Conservation (phyloP, 768 basidiomycete genomes). For the Leccinum subgranulosum region DNA sequence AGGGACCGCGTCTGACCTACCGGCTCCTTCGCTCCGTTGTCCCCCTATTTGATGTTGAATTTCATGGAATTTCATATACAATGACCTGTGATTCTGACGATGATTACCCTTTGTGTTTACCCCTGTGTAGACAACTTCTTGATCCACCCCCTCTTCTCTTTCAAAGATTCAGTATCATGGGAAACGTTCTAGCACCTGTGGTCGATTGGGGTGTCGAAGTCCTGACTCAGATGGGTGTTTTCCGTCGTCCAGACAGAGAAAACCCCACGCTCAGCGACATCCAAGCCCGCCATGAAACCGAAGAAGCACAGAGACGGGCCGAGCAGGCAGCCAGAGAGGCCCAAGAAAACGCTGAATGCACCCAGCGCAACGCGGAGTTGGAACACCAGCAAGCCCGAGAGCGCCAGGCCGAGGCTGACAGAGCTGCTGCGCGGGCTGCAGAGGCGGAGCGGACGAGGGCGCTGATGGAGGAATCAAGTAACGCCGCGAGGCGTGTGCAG, state of each 20-base stretch:
- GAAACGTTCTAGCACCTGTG: neutral
- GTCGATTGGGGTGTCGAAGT: neutral
- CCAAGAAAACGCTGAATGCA: neutral
- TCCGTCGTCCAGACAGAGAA: conserved; percentile 1
- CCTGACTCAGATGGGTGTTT: neutral
- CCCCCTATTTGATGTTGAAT: no score
- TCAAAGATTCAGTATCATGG: neutral
- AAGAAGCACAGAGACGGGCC: conserved; percentile 1
- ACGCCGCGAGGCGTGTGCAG: neutral
- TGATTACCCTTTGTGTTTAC: no score
- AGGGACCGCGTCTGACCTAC: conserved; percentile 31
- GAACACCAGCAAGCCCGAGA: conserved; percentile 2
- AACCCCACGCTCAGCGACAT: conserved; percentile 14
- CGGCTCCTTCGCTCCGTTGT: no score
- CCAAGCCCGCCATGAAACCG: neutral
- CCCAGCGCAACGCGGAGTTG: neutral
- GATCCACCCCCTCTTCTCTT: no score
- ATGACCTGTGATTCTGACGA: no score
- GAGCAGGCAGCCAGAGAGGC: conserved; percentile 5
- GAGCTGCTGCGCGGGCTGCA: conserved; percentile 4
- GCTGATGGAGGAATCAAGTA: conserved; percentile 8
- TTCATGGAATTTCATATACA: no score
- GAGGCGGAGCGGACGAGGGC: conserved; percentile 2
- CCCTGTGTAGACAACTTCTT: neutral
- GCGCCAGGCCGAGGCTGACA: conserved; percentile 8